Evolutionary conservation across 805 yeast genomes (phyloP).

Genomic region (Candida sonorensis): DNA sequence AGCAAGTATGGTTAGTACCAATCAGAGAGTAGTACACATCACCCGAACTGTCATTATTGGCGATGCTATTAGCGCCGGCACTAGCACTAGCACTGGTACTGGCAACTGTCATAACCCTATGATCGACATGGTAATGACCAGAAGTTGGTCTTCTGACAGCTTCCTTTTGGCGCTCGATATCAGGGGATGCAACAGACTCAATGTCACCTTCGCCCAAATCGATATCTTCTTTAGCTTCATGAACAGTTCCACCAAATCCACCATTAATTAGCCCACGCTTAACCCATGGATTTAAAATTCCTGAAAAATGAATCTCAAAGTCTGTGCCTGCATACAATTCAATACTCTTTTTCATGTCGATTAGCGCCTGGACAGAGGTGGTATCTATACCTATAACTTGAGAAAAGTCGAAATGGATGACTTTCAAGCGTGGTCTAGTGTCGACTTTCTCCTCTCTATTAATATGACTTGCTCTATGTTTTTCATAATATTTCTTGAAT

Average conservation of each 20-base stretch:
- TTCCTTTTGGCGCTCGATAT: conserved; percentile 24
- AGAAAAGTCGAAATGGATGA: conserved; percentile 77
- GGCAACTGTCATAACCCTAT: too few relatives aligned
- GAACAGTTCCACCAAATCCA: conserved; percentile 55
- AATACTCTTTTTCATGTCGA: conserved; percentile 68
- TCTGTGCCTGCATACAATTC: conserved; percentile 71
- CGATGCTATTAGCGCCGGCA: too few relatives aligned
- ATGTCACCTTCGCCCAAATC: conserved; percentile 3
- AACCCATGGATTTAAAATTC: conserved; percentile 82
- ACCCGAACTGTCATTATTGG: conserved; percentile 3
- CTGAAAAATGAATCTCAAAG: conserved; percentile 86
- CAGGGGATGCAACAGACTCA: not conserved
- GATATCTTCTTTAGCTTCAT: conserved; percentile 3
- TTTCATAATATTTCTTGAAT: conserved; percentile 6
- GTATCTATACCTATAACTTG: conserved; percentile 71
- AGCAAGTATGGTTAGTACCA: conserved; percentile 64
- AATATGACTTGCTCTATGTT: too few relatives aligned
- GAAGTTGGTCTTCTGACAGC: too few relatives aligned
- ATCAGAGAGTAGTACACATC: conserved; percentile 37
- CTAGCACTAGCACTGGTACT: too few relatives aligned
- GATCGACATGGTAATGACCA: too few relatives aligned
- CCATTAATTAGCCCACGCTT: conserved; percentile 66
- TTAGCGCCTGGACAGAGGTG: conserved; percentile 71
- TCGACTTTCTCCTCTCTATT: conserved; percentile 31
- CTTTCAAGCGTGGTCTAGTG: conserved; percentile 57